Conservation (phyloP, 805 yeast species). For the Priceomyces castillae region DNA sequence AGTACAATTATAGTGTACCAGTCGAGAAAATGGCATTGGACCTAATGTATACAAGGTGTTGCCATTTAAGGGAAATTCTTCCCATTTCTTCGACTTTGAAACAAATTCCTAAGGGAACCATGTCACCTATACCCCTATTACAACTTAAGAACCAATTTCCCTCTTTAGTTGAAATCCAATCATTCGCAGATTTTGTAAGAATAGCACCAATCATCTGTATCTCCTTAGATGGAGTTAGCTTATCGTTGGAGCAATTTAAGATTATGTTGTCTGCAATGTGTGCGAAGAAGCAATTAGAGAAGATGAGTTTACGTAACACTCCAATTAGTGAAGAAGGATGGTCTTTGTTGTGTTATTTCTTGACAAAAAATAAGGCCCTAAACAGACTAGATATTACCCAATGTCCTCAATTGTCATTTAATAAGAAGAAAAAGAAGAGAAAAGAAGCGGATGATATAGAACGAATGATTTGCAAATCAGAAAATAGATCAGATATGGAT, state of each 20-base stretch:
- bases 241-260: slow-evolving; percentile 74
- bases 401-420: slow-evolving; percentile 48
- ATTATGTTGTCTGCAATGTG: slow-evolving; percentile 69
- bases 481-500: slow-evolving; percentile 72
- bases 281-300: slow-evolving; percentile 63
- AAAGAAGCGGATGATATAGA: slow-evolving; percentile 24
- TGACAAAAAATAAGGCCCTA: slow-evolving; percentile 59
- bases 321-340: slow-evolving; percentile 72
- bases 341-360: slow-evolving; percentile 73
- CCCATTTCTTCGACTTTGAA: slow-evolving; percentile 87
- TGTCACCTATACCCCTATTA: slow-evolving; percentile 68
- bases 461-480: slow-evolving; percentile 47
- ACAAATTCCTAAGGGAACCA: slow-evolving; percentile 67
- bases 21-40: slow-evolving; percentile 56
- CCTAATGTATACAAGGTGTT: slow-evolving; percentile 82
- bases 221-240: slow-evolving; percentile 72
- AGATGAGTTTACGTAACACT: slow-evolving; percentile 75
- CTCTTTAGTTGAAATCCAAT: slow-evolving; percentile 79
- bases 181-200: slow-evolving; percentile 84
- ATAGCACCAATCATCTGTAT: slow-evolving; percentile 79
- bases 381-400: slow-evolving; percentile 70
- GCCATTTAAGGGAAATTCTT: slow-evolving; percentile 85
- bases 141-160: slow-evolving; percentile 86
- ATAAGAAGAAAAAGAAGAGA: slow-evolving; percentile 38
- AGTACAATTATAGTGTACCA: slow-evolving; percentile 28